Conservation (phyloP, 495 filamentous ascomycete genomes). For the Aspergillus baeticus region DNA sequence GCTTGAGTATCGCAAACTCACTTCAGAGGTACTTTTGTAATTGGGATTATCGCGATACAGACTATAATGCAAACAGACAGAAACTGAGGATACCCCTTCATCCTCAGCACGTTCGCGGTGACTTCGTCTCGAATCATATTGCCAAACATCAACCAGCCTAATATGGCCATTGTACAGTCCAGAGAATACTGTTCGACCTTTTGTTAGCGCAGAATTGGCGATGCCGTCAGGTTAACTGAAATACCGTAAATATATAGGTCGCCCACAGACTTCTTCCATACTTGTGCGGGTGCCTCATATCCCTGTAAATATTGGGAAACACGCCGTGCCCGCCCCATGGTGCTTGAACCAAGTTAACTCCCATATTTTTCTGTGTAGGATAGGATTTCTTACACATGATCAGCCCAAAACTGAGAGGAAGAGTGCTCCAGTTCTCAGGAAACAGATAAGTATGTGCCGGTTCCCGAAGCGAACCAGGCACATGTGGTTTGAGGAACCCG, state of each 20-base stretch:
- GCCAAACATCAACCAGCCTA: conserved; percentile 92
- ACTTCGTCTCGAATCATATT: conserved; percentile 81
- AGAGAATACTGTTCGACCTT: conserved; percentile 60
- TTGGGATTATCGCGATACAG: conserved; percentile 87
- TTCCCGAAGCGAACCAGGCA: conserved; percentile 79
- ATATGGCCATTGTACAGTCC: conserved; percentile 76
- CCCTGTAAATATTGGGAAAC: conserved; percentile 95
- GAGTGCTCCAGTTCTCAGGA: conserved; percentile 79
- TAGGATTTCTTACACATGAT: conserved; percentile 66
- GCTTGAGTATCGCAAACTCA: conserved; percentile 36
- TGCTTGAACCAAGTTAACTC: conserved; percentile 37
- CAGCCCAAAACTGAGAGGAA: conserved; percentile 92
- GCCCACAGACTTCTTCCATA: conserved; percentile 73
- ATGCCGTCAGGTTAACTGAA: conserved; percentile 18
- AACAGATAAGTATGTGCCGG: conserved; percentile 76
- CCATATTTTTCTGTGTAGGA: neutral
- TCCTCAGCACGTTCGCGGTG: conserved; percentile 80
- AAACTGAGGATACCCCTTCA: conserved; percentile 69
- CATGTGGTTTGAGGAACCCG: conserved; percentile 75
- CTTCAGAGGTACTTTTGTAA: conserved; percentile 94
- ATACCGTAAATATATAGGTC: conserved; percentile 88
- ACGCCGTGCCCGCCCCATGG: conserved; percentile 96
- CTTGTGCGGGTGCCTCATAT: conserved; percentile 93
- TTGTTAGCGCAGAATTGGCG: conserved; percentile 11
- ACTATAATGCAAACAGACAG: conserved; percentile 75